Evolutionary conservation across 768 basidiomycete species (phyloP), one percentile per base, ranked within the genome.

Genomic region (Rhizopogon vesiculosus): DNA sequence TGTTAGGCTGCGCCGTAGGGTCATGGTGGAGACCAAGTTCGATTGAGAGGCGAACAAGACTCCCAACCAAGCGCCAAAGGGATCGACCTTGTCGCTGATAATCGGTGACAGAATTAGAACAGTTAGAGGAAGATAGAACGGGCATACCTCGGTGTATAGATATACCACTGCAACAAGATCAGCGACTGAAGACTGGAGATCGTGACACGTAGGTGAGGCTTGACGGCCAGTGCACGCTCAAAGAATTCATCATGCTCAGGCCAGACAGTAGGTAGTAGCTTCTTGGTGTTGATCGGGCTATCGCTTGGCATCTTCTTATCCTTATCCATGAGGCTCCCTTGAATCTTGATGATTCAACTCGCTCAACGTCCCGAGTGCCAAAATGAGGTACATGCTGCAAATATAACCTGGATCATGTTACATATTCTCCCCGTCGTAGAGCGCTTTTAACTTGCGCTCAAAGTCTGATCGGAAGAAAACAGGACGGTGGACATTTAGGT

Each of bases 21-120:
- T 93, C 90, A 62, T 93, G 91, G 60, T 93, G 92, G 44, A 93
- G 75, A 25, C 91, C 91, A 3, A 93, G 78, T 69, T 93, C 91
- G 60, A 92, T 84, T 15, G 88, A 80, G 9, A 93, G 77, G 5
- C 91, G 85, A 28, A 93, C 89, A 39, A 93, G 79, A 57, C 86
- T 89, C 29, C 91, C 91, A 52, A 91, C 90, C 15, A 93, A 82
- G 52, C 91, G 87, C 91, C 91, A 93, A 3, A 93, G 74, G 1
- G 89, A 87, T 59, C 90, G 83, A n/a, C 91, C 91, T 80, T 91
- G 90, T 61, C 91, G 84, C 91, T 93, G 63, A 35, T 60, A 46
- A 41, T 45, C 54, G 42, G 42, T 44, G 42, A 56, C 52, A 63
- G 61, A 16, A 58, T 18, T 48, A 31, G 15, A 55, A 28, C 8